phyloP scores from a whole-genome alignment of 2,329 filamentous ascomycete species.

The Ophiostoma fasciatum region DNA sequence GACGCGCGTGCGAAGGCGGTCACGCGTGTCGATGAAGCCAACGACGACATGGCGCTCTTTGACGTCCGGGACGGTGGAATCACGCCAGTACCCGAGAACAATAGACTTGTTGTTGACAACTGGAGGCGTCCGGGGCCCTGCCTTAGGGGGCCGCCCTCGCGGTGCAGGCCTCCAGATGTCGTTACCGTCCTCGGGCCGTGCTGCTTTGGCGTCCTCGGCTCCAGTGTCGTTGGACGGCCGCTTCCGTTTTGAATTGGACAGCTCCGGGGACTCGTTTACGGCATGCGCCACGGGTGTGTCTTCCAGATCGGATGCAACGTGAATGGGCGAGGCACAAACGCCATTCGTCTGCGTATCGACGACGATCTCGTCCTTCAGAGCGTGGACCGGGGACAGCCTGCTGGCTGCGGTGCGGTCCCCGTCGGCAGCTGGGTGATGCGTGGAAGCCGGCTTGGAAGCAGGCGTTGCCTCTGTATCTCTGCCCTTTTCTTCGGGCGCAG shows the following conservation, averaged over 20 bases:
- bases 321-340: conserved; percentile 21
- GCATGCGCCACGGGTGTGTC: conserved; percentile 30
- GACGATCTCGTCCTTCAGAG: conserved; percentile 37
- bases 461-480: conserved; percentile 18
- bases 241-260: conserved; percentile 41
- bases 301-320: conserved; percentile 22
- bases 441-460: conserved; percentile 21
- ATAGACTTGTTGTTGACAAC: conserved; percentile 25
- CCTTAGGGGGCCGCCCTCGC: not conserved
- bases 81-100: conserved; percentile 44
- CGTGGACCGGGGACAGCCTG: conserved; percentile 22
- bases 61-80: conserved; percentile 34
- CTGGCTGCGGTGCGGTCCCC: conserved; percentile 16
- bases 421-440: not conserved
- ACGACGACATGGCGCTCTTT: conserved; percentile 42
- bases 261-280: conserved; percentile 21
- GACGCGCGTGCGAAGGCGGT: conserved; percentile 44
- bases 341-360: conserved; percentile 30
- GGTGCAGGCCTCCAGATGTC: conserved; percentile 15
- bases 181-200: conserved; percentile 19
- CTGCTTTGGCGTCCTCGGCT: conserved; percentile 32
- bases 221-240: conserved; percentile 35
- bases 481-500: conserved; percentile 1
- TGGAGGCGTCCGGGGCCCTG: not conserved
- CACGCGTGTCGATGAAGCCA: conserved; percentile 47